phyloP scores from a whole-genome alignment of 768 basidiomycete genomes.

The Trametes cubensis region DNA sequence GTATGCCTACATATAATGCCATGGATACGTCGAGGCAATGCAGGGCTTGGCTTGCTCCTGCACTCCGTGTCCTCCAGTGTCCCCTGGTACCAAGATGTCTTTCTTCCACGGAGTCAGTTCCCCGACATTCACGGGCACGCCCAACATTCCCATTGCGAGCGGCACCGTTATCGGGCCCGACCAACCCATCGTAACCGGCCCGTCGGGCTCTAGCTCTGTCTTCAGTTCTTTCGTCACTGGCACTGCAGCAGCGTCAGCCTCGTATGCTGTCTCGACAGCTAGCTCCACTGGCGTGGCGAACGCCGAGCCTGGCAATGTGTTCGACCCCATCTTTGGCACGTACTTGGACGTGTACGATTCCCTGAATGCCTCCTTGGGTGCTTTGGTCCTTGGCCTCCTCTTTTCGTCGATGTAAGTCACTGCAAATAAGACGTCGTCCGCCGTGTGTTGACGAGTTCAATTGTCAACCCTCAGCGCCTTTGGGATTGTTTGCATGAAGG shows the following conservation, averaged over 20 bases:
- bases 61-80: too few relatives aligned
- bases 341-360: background rate
- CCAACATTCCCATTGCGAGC: too few relatives aligned
- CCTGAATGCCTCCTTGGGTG: constrained; percentile 2
- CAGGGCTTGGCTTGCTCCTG: too few relatives aligned
- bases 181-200: too few relatives aligned
- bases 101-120: too few relatives aligned
- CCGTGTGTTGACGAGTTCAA: background rate
- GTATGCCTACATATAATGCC: too few relatives aligned
- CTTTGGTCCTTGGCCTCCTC: constrained; percentile 10
- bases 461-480: background rate
- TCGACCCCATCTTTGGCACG: background rate
- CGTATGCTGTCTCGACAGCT: background rate
- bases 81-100: too few relatives aligned
- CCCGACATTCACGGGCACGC: too few relatives aligned
- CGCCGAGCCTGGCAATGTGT: background rate
- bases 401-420: constrained; percentile 10
- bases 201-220: too few relatives aligned
- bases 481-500: constrained; percentile 10
- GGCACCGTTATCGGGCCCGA: too few relatives aligned
- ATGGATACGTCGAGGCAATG: too few relatives aligned
- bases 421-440: background rate
- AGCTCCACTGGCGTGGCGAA: background rate
- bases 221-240: background rate
- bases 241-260: background rate